These are phyloP conservation scores for Fistulinella prunicolor DNA, from an alignment of 768 basidiomycete species.

Conservation along the genomic window DNA sequence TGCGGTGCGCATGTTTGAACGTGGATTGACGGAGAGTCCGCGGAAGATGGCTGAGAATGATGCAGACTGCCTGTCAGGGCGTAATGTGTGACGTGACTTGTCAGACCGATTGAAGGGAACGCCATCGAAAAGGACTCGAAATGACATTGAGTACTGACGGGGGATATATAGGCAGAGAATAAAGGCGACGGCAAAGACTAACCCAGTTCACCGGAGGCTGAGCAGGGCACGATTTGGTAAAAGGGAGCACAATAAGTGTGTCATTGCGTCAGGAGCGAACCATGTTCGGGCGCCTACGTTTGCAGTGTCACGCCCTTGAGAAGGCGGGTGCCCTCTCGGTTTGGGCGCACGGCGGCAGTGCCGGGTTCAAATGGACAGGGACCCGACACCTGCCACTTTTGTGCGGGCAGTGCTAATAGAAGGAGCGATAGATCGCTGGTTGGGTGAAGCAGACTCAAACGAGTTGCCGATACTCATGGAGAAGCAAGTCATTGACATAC, in stretches of 20 bases:
- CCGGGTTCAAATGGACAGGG: neutral
- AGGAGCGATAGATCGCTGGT: too few relatives aligned
- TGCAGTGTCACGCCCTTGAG: conserved; percentile 7
- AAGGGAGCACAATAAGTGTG: conserved; percentile 10
- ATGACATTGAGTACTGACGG: neutral
- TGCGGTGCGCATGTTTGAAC: conserved; percentile 10
- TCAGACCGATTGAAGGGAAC: conserved; percentile 1
- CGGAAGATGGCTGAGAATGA: neutral
- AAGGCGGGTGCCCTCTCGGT: conserved; percentile 4
- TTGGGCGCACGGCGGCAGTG: conserved; percentile 19
- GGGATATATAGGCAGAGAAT: conserved; percentile 24
- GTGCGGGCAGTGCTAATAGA: too few relatives aligned
- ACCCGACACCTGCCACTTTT: neutral
- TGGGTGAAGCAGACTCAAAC: neutral
- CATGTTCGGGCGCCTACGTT: neutral
- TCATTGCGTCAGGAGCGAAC: conserved; percentile 1
- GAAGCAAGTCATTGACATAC: neutral
- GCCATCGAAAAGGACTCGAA: conserved; percentile 15
- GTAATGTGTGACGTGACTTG: conserved; percentile 6
- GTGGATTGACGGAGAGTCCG: conserved; percentile 4
- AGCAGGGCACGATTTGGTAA: conserved; percentile 11
- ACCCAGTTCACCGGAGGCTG: conserved; percentile 20
- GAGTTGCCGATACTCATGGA: neutral
- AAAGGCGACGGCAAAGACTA: conserved; percentile 18
- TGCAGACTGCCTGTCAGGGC: neutral